Base-by-base conservation (phyloP, 768 basidiomycete genomes). In the Dentipellis fragilis region DNA sequence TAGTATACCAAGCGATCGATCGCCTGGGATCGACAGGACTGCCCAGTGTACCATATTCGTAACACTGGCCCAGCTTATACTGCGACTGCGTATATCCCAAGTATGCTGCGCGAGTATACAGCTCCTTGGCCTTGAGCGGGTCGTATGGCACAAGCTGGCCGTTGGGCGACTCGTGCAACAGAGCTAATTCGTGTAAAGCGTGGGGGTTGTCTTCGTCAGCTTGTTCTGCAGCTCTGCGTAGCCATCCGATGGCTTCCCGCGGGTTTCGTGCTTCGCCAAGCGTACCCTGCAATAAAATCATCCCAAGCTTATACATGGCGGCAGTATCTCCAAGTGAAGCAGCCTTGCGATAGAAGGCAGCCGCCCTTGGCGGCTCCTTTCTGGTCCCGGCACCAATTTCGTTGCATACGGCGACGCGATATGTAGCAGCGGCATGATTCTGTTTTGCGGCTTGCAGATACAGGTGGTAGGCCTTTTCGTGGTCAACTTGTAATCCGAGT, bases 271-370 rank as follows among this genome's bases (percentile, higher is more conserved):
- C 81, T 68, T 94, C 91, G 22, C 84, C 87, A 4, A 97, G 77
- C 14, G 83, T 71, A 10, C 94, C 95, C 37, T 89, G 81, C 19
- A 98, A 76, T 34, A 96, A 78, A 59, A 97, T 89, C 87, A 96
- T 94, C n/a, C 93, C 93, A n/a, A 99, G 83, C 69, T 98, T 98
- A 75, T 96, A 98, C 96, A 98, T 99, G 3, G 93, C 96, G 23
- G 95, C 85, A 0, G 95, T 97, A 68, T 98, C 96, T 17, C 94
- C 94, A 37, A 98, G 74, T 1, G 93, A 93, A 9, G 93, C 93
- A 4, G 96, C 91, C 69, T 97, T 97, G 58, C 94, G 85, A 72
- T 97, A 98, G 67, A 99, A 97, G 4, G 93, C 86, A 23, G 93
- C 85, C 8, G 96, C 96, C 47, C 96, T 81, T 19, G 84, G 77